Percentiles rank a stretch among this genome's conserved stretches.
Conservation (phyloP, 1,139 yeast genomes). For the Debaryomycetaceae sp. region DNA sequence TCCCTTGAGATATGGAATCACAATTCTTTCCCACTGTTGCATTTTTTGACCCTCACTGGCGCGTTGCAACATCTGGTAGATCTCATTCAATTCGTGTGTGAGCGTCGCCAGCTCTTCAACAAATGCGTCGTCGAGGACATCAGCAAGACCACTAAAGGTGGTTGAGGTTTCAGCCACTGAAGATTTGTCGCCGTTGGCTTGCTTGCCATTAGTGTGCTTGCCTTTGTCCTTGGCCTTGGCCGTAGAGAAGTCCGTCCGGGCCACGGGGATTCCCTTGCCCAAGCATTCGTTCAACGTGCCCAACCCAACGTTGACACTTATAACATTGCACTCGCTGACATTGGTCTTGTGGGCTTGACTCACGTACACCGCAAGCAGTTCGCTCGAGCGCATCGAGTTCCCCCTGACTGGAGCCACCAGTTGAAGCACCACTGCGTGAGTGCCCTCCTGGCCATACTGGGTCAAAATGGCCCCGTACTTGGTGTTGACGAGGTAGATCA, state of each 20-base stretch:
- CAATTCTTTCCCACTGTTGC: constrained; percentile 27
- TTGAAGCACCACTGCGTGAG: constrained; percentile 25
- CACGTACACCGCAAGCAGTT: constrained; percentile 41
- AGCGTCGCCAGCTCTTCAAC: constrained; percentile 15
- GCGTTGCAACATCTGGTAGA: constrained; percentile 19
- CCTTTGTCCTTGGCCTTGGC: background rate
- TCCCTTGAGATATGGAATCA: constrained; percentile 32
- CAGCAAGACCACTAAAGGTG: constrained; percentile 25
- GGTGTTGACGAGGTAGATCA: constrained; percentile 40
- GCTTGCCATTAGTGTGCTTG: no score
- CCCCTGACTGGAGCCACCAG: constrained; percentile 43
- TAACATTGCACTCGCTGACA: constrained; percentile 38
- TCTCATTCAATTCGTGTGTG: constrained; percentile 20
- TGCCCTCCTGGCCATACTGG: constrained; percentile 19
- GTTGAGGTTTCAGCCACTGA: background rate
- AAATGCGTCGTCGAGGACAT: constrained; percentile 23
- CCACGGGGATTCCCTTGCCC: constrained; percentile 48
- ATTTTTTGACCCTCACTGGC: constrained; percentile 17
- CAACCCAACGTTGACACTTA: constrained; percentile 60
- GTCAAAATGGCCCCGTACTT: constrained; percentile 42
- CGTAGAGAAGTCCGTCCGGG: constrained; percentile 7
- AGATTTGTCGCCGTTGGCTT: constrained; percentile 6
- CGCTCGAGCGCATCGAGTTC: constrained; percentile 31
- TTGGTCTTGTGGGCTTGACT: constrained; percentile 41
- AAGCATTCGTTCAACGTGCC: constrained; percentile 71